Evolutionary conservation across 306 rosid genomes (phyloP).

Genomic region (Casuarina equisetifolia): DNA sequence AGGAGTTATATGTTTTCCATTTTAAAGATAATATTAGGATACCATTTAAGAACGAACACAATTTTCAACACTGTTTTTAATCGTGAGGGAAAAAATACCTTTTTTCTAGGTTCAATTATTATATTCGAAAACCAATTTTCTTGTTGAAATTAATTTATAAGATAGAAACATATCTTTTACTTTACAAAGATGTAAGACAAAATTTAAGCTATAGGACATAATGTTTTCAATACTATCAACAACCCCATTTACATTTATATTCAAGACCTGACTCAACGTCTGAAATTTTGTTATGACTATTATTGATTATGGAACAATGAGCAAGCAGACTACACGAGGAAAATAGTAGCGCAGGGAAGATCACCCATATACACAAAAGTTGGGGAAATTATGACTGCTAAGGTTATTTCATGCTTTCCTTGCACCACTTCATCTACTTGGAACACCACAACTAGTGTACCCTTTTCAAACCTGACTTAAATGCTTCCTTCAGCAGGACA

Average conservation of each 20-base stretch:
- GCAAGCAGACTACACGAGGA: constrained; percentile 59
- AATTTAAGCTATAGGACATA: no score
- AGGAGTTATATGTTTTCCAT: no score
- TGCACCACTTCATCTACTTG: not conserved
- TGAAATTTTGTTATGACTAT: not conserved
- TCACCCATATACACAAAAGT: constrained; percentile 66
- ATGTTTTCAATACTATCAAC: not conserved
- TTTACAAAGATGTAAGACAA: no score
- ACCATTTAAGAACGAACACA: no score
- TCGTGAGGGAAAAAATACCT: no score
- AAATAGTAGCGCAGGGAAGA: constrained; percentile 76
- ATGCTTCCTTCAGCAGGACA: constrained; percentile 44
- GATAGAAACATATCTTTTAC: no score
- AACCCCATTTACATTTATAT: not conserved
- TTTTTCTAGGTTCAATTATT: no score
- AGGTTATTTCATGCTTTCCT: constrained; percentile 46
- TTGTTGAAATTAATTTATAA: no score
- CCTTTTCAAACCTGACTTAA: not conserved
- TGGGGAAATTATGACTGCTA: constrained; percentile 79
- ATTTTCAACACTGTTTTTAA: no score
- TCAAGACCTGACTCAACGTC: not conserved
- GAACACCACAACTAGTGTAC: not conserved
- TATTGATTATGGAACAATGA: constrained; percentile 28
- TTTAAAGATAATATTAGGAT: no score
- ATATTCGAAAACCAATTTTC: no score